Percentiles rank a stretch among this genome's conserved stretches.
phyloP scores from a whole-genome alignment of 192 early-diverging fungal genomes.

The Backusella mclennaniae region DNA sequence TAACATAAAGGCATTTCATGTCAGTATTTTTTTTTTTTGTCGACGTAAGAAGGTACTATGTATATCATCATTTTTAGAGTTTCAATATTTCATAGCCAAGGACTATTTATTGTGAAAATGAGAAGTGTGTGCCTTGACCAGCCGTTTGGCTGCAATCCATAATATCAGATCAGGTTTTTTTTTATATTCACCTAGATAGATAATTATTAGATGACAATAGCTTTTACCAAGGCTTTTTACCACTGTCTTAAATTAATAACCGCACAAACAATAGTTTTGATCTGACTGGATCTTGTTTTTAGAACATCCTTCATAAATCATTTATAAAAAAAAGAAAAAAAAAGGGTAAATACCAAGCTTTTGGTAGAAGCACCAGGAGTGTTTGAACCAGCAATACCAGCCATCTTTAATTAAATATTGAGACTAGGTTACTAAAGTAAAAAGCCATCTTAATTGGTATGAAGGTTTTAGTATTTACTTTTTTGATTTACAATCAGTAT shows the following conservation, averaged over 20 bases:
- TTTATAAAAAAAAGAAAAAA: neutral
- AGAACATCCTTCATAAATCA: no score
- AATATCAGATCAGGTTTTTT: neutral
- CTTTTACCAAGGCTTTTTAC: neutral
- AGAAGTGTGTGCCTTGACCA: neutral
- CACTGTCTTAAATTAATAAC: neutral
- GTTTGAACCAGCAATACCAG: neutral
- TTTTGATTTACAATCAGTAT: neutral
- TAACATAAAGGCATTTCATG: neutral
- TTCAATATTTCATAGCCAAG: no score
- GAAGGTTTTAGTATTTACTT: neutral
- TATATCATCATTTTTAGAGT: no score
- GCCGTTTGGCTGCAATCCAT: neutral
- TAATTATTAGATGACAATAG: neutral
- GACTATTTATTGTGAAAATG: neutral
- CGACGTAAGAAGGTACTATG: no score
- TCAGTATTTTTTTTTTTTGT: neutral
- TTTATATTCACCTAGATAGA: neutral
- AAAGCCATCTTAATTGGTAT: neutral
- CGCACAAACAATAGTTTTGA: no score
- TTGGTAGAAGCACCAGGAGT: neutral
- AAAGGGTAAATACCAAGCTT: neutral
- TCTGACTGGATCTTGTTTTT: no score
- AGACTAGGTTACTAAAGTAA: neutral
- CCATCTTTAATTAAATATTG: neutral